Base-by-base conservation (phyloP, 164 flowering plant genomes). In the Cinnamomum chago region DNA sequence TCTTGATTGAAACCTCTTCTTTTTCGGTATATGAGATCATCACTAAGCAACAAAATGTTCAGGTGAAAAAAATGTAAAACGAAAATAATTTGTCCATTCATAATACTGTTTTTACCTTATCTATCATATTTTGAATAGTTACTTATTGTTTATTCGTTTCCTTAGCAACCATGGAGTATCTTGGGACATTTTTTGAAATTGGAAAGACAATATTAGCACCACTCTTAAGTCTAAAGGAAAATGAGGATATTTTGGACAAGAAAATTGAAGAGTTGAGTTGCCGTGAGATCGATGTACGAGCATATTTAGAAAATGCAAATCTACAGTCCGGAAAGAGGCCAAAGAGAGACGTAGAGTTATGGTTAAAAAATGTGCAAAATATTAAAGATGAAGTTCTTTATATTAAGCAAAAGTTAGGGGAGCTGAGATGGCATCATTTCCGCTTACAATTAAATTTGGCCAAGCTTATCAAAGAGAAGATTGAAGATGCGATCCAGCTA, bases 321-420 rank as follows among this genome's bases (percentile, higher is more conserved):
- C n/a, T 51, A 20, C 2, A 23, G 13, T 14, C n/a, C 1, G 72
- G 72, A 52, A 70, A 70, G 72, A 51, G 25, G n/a, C 40, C 62
- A 3, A 70, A 51, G 62, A 70, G 40, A 70, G 72, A n/a, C n/a
- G 35, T 70, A 52, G 17, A 23, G 11, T 12, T 70, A 23, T 70
- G 72, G 72, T n/a, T 70, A n/a, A 14, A 70, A 52, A 70, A 70
- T 70, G 72, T 70, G 20, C 28, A 52, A 14, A 52, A 24, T 20
- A 24, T 51, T 2, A 52, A 3, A 11, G 25, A 50, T 3, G 62
- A 70, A 27, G 30, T 70, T 17, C 20, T n/a, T 58, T 2, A 5
- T 7, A 58, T 58, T 18, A 22, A 55, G 23, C 7, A 22, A 18
- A 5, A 0, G 24, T 70, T 35, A 4, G 15, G 28, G 10, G 14